Conservation (phyloP, 768 basidiomycete species). For the Mycena capillaripes region DNA sequence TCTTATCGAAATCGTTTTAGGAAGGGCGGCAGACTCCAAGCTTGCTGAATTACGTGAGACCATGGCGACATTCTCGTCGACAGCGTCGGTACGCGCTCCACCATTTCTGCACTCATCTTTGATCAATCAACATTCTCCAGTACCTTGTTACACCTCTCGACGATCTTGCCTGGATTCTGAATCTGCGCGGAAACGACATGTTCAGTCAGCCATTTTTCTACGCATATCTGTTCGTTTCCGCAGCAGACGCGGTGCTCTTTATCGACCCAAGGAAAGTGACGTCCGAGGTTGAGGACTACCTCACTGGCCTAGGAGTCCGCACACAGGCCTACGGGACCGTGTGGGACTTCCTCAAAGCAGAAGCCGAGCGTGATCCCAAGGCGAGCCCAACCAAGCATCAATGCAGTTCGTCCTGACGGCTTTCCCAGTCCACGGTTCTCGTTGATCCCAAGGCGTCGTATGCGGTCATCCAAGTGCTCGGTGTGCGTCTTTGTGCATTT, state of each 20-base stretch:
- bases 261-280: conserved; percentile 63
- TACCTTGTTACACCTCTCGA: conserved; percentile 75
- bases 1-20: conserved; percentile 26
- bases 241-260: conserved; percentile 63
- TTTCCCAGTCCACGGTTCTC: conserved; percentile 56
- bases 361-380: conserved; percentile 68
- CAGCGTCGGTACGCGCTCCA: conserved; percentile 52
- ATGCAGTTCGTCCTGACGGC: background rate
- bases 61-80: conserved; percentile 56
- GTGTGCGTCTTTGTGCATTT: conserved; percentile 6
- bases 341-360: conserved; percentile 60
- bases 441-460: conserved; percentile 71
- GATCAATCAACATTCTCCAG: conserved; percentile 58
- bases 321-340: conserved; percentile 67
- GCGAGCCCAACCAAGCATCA: conserved; percentile 37
- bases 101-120: conserved; percentile 49
- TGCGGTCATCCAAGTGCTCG: conserved; percentile 65
- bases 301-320: conserved; percentile 63
- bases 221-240: conserved; percentile 72
- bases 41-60: conserved; percentile 63
- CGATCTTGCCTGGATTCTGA: conserved; percentile 81
- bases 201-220: conserved; percentile 80
- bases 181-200: conserved; percentile 80
- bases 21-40: conserved; percentile 63
- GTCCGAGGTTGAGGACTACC: conserved; percentile 48